phyloP scores from a whole-genome alignment of 345 rosid species.

The Stellera chamaejasme region DNA sequence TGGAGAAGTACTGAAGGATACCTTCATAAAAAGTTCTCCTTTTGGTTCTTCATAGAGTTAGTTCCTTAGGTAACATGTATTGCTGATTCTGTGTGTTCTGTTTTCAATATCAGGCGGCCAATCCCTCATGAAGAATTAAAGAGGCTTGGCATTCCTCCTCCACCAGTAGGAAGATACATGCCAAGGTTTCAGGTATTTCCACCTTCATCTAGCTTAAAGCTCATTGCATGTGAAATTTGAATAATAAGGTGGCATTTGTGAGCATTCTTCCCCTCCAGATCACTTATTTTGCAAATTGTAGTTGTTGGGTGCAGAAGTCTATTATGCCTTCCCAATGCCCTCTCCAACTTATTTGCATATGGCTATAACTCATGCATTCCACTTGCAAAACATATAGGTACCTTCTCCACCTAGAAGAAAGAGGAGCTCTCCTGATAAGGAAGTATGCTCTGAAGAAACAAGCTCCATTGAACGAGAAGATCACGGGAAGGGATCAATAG shows the following conservation, averaged over 20 bases:
- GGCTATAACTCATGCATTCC: neutral
- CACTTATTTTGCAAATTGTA: neutral
- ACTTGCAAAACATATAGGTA: slow-evolving; percentile 28
- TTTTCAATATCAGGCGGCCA: slow-evolving; percentile 44
- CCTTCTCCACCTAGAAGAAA: slow-evolving; percentile 85
- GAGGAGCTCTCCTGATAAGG: slow-evolving; percentile 28
- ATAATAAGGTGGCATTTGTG: neutral
- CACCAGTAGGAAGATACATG: slow-evolving; percentile 89
- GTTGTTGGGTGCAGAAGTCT: too few species aligned
- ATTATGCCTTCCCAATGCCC: neutral
- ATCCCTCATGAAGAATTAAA: slow-evolving; percentile 74
- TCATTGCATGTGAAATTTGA: neutral
- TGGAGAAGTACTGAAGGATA: neutral
- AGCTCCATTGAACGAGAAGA: too few species aligned
- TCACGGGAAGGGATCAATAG: too few species aligned
- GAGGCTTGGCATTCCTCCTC: slow-evolving; percentile 83
- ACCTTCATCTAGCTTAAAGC: neutral
- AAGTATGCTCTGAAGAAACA: slow-evolving; percentile 17
- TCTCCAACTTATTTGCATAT: neutral
- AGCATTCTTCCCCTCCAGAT: neutral
- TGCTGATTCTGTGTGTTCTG: slow-evolving; percentile 9
- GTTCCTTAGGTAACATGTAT: neutral
- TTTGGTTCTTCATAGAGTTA: neutral
- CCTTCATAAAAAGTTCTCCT: neutral
- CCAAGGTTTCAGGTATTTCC: slow-evolving; percentile 57